Evolutionary conservation across 2,329 filamentous ascomycete genomes (phyloP).

Genomic region (Parasarocladium wereldwijsianum): DNA sequence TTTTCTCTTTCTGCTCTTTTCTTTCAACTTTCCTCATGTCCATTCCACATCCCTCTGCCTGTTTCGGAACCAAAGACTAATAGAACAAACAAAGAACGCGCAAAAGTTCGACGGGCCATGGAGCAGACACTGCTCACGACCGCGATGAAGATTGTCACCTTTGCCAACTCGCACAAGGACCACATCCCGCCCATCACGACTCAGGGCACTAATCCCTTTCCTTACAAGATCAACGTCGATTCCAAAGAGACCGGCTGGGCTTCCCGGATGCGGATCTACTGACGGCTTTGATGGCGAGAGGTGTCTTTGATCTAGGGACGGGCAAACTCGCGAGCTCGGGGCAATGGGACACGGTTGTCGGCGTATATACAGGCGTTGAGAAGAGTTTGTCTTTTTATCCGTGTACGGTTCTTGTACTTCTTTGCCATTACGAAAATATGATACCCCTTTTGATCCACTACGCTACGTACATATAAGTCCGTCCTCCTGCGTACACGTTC

Average conservation of each 20-base stretch:
- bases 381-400: too few species aligned
- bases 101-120: slow-evolving; percentile 82
- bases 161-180: slow-evolving; percentile 79
- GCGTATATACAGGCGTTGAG: too few species aligned
- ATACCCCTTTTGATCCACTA: too few species aligned
- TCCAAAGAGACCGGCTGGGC: slow-evolving; percentile 67
- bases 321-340: not conserved
- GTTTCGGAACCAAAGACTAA: not conserved
- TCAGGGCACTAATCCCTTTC: slow-evolving; percentile 86
- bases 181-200: slow-evolving; percentile 97
- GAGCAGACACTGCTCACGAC: slow-evolving; percentile 77
- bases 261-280: slow-evolving; percentile 64
- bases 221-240: slow-evolving; percentile 83
- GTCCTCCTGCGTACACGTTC: too few species aligned
- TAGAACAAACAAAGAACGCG: slow-evolving; percentile 52
- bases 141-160: slow-evolving; percentile 77
- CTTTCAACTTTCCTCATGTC: not conserved
- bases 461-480: too few species aligned
- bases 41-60: not conserved
- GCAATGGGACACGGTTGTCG: not conserved
- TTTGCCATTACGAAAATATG: too few species aligned
- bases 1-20: slow-evolving; percentile 3
- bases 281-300: too few species aligned
- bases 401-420: too few species aligned
- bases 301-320: too few species aligned